Conservation (phyloP, 2,329 filamentous ascomycete species). For the Sporothrix brunneoviolacea region DNA sequence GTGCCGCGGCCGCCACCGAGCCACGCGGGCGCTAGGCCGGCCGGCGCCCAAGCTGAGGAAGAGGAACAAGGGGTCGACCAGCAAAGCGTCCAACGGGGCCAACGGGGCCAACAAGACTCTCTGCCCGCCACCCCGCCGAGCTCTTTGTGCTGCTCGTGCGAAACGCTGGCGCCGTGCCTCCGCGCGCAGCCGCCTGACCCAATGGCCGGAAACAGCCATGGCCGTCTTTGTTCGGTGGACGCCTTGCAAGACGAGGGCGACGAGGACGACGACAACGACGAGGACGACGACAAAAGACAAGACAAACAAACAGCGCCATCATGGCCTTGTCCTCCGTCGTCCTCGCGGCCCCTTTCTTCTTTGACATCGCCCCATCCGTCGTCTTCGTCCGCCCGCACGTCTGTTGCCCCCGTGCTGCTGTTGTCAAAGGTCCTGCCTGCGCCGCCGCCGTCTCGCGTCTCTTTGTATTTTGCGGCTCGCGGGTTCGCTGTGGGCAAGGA, state of each 20-base stretch:
- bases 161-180: neutral
- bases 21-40: neutral
- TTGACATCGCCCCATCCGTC: too few relatives aligned
- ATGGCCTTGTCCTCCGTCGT: too few relatives aligned
- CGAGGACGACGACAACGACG: neutral
- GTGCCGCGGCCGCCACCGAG: slow-evolving; percentile 18
- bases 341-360: too few relatives aligned
- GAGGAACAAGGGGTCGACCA: too few relatives aligned
- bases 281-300: neutral
- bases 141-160: too few relatives aligned
- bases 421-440: neutral
- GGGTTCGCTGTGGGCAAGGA: neutral
- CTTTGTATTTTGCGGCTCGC: neutral
- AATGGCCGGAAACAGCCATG: neutral
- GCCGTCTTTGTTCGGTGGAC: too few relatives aligned
- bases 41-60: too few relatives aligned
- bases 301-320: neutral
- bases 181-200: neutral
- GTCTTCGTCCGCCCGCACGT: too few relatives aligned
- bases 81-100: neutral
- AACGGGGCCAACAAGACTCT: too few relatives aligned
- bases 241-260: too few relatives aligned
- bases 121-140: too few relatives aligned
- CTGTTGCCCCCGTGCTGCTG: neutral
- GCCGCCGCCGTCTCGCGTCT: neutral